A percentile compares a stretch with the other conserved stretches of the same genome.
Evolutionary conservation across 2,329 filamentous ascomycete genomes (phyloP).

Genomic region (Capronia coronata): DNA sequence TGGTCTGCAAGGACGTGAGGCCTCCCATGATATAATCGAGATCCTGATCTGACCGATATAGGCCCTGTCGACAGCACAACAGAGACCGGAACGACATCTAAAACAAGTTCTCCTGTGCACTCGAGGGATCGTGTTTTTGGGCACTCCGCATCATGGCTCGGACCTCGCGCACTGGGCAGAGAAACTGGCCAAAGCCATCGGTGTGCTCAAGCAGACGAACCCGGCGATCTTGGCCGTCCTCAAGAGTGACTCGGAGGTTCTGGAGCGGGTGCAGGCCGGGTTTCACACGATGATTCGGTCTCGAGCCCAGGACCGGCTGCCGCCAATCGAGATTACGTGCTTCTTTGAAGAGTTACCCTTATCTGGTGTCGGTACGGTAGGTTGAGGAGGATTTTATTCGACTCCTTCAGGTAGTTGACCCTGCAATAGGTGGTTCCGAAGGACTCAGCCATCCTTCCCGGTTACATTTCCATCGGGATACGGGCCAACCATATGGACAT

Average conservation of each 20-base stretch:
- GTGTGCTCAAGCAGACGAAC: slow-evolving; percentile 41
- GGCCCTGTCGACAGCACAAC: slow-evolving; percentile 1
- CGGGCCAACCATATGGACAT: slow-evolving; percentile 28
- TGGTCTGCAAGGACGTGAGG: slow-evolving; percentile 31
- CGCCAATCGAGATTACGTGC: slow-evolving; percentile 54
- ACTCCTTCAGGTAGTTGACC: no score
- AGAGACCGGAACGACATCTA: slow-evolving; percentile 28
- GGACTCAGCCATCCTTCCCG: slow-evolving; percentile 30
- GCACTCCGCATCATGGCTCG: slow-evolving; percentile 35
- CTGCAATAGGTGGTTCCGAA: slow-evolving; percentile 38
- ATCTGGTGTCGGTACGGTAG: slow-evolving; percentile 62
- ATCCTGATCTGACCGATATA: no score
- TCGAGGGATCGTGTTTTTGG: slow-evolving; percentile 34
- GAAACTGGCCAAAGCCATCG: slow-evolving; percentile 43
- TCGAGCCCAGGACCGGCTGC: slow-evolving; percentile 18
- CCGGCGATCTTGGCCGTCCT: slow-evolving; percentile 27
- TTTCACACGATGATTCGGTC: slow-evolving; percentile 32
- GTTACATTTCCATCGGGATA: slow-evolving; percentile 32
- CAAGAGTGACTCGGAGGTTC: slow-evolving; percentile 30
- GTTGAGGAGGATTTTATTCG: no score
- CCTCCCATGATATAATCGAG: no score
- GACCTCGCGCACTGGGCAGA: slow-evolving; percentile 32
- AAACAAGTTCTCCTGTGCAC: slow-evolving; percentile 29
- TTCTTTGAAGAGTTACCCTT: slow-evolving; percentile 63
- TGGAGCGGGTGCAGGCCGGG: slow-evolving; percentile 30